Evolutionary conservation across 2,329 filamentous ascomycete genomes (phyloP).

Genomic region (Fusarium incarnatum): DNA sequence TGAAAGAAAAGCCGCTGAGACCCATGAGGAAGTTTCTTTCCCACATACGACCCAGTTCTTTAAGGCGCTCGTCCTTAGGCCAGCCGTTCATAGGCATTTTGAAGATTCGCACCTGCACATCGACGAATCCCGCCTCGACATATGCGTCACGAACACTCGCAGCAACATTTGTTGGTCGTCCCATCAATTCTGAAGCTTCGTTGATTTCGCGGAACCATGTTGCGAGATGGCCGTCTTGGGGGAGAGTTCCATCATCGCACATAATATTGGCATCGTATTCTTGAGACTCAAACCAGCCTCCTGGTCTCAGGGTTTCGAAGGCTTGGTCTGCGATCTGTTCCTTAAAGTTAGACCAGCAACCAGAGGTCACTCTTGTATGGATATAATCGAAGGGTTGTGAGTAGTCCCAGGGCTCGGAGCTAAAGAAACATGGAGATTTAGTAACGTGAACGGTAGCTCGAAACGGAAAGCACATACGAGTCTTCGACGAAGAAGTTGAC

Average conservation of each 20-base stretch:
- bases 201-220: constrained; percentile 57
- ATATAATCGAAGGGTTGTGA: constrained; percentile 68
- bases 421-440: constrained; percentile 39
- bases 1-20: constrained; percentile 59
- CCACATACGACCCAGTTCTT: constrained; percentile 60
- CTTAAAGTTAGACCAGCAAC: constrained; percentile 63
- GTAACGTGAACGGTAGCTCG: background rate
- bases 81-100: constrained; percentile 67
- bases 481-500: constrained; percentile 82
- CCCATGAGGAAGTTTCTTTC: constrained; percentile 57
- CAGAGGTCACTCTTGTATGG: constrained; percentile 62
- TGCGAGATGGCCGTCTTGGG: constrained; percentile 52
- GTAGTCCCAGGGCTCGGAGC: constrained; percentile 63
- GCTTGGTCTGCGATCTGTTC: constrained; percentile 63
- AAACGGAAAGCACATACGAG: constrained; percentile 48
- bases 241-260: constrained; percentile 61
- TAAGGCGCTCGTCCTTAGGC: constrained; percentile 60
- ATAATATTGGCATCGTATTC: constrained; percentile 55
- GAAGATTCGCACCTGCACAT: constrained; percentile 64
- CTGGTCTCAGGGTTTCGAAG: constrained; percentile 61
- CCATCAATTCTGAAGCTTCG: constrained; percentile 52
- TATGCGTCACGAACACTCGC: constrained; percentile 53
- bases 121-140: constrained; percentile 64
- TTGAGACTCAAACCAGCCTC: constrained; percentile 67
- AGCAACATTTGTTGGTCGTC: constrained; percentile 54